Base-by-base conservation (phyloP, 2,329 filamentous ascomycete species). In the Penicillium concentricum region DNA sequence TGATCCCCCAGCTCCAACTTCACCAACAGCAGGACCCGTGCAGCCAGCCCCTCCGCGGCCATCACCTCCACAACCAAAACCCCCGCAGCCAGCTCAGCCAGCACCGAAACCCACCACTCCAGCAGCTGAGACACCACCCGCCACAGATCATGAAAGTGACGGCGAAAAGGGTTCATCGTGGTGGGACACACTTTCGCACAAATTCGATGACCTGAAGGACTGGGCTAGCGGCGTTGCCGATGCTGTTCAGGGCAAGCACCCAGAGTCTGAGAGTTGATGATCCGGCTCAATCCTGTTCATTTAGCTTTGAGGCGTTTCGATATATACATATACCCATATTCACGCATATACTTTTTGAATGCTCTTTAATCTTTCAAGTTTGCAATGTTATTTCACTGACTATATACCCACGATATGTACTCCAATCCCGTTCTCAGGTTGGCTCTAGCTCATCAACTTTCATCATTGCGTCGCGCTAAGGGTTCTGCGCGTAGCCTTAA, bases 171-270 rank as follows among this genome's bases (percentile, higher is more conserved):
- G 44, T 1, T 52, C 61, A 4, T 65, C 60, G 3, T 75, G 74
- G 69, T 75, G 70, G 73, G 67, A 58, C 2, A 65, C 64, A 0
- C n/a, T 75, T 16, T 69, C 67, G 63, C 61, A 66, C 41, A 76
- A 72, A 51, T 41, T 76, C n/a, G 64, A 73, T 34, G 64, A 69
- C 1, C 49, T 71, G 6, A 74, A 74, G 57, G 57, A 74, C 22
- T 77, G 74, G 74, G 69, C 72, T 9, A 63, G 54, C 10, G 69
- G 70, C 16, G 32, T 75, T 20, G 58, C 71, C n/a, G 64, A 67
- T 38, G 62, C 68, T 2, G 64, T 69, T 49, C 69, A 70, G 37
- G 70, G 71, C 44, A 66, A 68, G 30, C 62, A 67, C 18, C 59
- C 64, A 13, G 43, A 51, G 4, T 35, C 22, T 10, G 20, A 38